Percentiles rank a stretch among this genome's conserved stretches.
phyloP scores from a whole-genome alignment of 2,329 filamentous ascomycete genomes.

The Colletotrichum karsti region DNA sequence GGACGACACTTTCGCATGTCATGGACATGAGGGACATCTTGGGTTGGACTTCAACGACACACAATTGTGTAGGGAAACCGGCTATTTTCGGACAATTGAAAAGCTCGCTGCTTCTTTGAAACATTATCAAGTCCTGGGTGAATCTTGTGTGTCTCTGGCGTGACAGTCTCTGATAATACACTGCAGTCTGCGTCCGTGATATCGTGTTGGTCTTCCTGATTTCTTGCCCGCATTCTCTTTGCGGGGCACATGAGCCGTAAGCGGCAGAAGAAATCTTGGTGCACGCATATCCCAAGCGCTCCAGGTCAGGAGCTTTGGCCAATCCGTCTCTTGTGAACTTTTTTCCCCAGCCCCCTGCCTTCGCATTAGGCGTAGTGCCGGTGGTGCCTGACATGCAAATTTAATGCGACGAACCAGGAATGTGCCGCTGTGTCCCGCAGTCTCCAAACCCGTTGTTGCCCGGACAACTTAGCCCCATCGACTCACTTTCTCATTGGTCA shows the following conservation, averaged over 20 bases:
- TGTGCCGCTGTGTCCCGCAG: neutral
- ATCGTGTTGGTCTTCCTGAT: too few species aligned
- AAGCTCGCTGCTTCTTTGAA: slow-evolving; percentile 30
- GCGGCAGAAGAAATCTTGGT: neutral
- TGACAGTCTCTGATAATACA: neutral
- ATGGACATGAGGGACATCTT: slow-evolving; percentile 36
- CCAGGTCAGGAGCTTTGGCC: neutral
- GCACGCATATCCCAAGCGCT: neutral
- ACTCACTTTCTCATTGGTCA: slow-evolving; percentile 22
- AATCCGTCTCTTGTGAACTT: neutral
- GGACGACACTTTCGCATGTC: slow-evolving; percentile 41
- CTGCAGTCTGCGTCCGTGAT: too few species aligned
- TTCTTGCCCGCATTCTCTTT: neutral
- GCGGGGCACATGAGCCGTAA: neutral
- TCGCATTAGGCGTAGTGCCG: slow-evolving; percentile 12
- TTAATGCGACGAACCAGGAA: slow-evolving; percentile 17
- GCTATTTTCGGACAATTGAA: slow-evolving; percentile 30
- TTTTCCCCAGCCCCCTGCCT: neutral
- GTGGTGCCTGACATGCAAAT: neutral
- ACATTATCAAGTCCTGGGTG: neutral
- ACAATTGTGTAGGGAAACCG: slow-evolving; percentile 22
- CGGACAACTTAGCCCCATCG: slow-evolving; percentile 32
- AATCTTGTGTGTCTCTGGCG: neutral
- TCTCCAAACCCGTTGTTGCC: slow-evolving; percentile 30
- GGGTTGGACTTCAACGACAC: slow-evolving; percentile 28